Conservation (phyloP, 768 basidiomycete genomes). For the Suillus variegatus region DNA sequence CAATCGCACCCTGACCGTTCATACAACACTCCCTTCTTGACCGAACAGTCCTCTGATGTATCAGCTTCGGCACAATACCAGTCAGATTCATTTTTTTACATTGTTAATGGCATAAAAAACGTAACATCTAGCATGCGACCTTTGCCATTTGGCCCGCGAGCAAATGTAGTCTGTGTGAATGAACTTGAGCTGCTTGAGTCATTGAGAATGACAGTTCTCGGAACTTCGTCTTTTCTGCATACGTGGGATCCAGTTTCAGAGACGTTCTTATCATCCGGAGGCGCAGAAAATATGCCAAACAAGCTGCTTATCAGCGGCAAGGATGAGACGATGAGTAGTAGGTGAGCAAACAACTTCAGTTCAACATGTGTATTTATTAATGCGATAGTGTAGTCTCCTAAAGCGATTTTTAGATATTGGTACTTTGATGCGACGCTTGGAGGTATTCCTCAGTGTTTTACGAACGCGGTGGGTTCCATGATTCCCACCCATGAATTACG, state of each 20-base stretch:
- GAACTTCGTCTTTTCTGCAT: conserved; percentile 67
- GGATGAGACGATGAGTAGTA: conserved; percentile 55
- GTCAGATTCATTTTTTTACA: conserved; percentile 40
- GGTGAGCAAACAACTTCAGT: conserved; percentile 39
- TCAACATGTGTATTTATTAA: conserved; percentile 4
- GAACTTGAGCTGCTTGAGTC: conserved; percentile 51
- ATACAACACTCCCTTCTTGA: conserved; percentile 58
- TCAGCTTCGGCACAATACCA: conserved; percentile 60
- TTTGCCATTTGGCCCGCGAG: conserved; percentile 38
- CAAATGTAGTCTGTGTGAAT: conserved; percentile 44
- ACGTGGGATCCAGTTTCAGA: conserved; percentile 60
- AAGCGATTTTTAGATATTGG: conserved; percentile 70
- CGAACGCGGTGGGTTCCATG: conserved; percentile 46
- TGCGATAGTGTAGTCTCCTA: conserved; percentile 44
- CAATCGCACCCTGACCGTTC: conserved; percentile 32
- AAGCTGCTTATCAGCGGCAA: conserved; percentile 55
- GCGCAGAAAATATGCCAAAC: conserved; percentile 34
- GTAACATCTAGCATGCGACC: conserved; percentile 47
- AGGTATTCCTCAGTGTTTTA: conserved; percentile 49
- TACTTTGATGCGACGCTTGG: conserved; percentile 64
- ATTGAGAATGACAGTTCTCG: conserved; percentile 59
- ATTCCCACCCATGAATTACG: conserved; percentile 8
- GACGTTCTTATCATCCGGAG: conserved; percentile 52
- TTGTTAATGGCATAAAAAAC: conserved; percentile 8
- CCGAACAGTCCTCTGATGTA: conserved; percentile 59